Conservation (phyloP, 169 alveolate species). For the Theileria equi region DNA sequence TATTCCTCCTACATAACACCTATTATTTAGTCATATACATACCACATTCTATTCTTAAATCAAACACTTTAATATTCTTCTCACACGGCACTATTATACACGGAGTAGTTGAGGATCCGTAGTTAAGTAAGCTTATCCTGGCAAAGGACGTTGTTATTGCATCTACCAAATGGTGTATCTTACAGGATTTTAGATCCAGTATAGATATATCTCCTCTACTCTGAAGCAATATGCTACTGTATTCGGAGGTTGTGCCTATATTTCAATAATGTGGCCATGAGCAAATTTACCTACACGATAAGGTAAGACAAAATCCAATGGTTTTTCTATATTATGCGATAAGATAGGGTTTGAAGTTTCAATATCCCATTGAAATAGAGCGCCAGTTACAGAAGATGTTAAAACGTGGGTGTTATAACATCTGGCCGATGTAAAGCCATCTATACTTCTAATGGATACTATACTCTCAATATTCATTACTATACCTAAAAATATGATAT, state of each 20-base stretch:
- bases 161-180: not conserved
- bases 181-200: not conserved
- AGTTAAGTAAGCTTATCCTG: not conserved
- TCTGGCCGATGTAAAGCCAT: constrained; percentile 53
- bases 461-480: not conserved
- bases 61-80: constrained; percentile 4
- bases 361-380: constrained; percentile 41
- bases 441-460: constrained; percentile 12
- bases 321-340: not conserved
- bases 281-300: constrained; percentile 16
- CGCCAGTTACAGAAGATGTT: constrained; percentile 45
- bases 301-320: constrained; percentile 23
- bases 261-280: not conserved
- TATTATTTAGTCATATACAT: not conserved
- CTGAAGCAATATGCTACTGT: constrained; percentile 4
- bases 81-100: constrained; percentile 5
- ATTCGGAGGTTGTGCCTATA: not conserved
- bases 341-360: constrained; percentile 28
- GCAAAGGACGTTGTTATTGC: constrained; percentile 6
- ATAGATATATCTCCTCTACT: not conserved
- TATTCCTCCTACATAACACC: not conserved
- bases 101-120: constrained; percentile 8
- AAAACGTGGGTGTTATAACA: constrained; percentile 12
- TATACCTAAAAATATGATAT: too few relatives aligned
- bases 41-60: constrained; percentile 16